Conservation (phyloP, 495 filamentous ascomycete species). For the Penicillium argentinense region DNA sequence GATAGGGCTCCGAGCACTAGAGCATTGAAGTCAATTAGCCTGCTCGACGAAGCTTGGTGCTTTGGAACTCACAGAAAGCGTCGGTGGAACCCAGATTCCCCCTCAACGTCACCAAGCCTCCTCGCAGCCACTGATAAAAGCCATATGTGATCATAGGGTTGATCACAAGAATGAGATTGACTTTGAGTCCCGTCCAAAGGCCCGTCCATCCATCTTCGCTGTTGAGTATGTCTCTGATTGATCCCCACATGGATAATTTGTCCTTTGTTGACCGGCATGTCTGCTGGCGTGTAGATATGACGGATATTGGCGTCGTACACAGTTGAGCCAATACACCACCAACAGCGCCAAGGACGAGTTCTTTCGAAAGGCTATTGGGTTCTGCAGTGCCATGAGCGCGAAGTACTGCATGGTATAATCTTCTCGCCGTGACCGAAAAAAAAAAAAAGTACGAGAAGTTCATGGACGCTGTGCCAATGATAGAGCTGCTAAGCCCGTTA, state of each 20-base stretch:
- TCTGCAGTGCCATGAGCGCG: conserved; percentile 1
- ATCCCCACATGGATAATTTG: conserved; percentile 74
- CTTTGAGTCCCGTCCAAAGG: conserved; percentile 59
- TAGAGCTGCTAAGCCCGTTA: conserved; percentile 10
- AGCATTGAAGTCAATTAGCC: neutral
- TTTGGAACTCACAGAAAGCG: conserved; percentile 66
- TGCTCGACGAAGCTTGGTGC: neutral
- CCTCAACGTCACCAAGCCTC: conserved; percentile 67
- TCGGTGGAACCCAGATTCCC: conserved; percentile 67
- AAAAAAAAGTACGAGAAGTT: conserved; percentile 25
- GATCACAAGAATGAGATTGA: conserved; percentile 59
- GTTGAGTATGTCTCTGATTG: conserved; percentile 72
- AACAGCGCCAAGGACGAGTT: conserved; percentile 65
- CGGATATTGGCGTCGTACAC: conserved; percentile 86
- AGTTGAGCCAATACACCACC: conserved; percentile 84
- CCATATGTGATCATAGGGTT: conserved; percentile 96
- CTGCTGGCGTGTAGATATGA: conserved; percentile 88
- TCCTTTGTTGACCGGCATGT: conserved; percentile 66
- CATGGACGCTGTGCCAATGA: conserved; percentile 18
- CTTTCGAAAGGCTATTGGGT: conserved; percentile 12
- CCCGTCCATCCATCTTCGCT: conserved; percentile 80
- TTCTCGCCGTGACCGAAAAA: conserved; percentile 13
- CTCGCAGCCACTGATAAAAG: conserved; percentile 78
- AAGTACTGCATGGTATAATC: neutral
- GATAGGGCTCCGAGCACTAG: conserved; percentile 85